Percentiles rank a stretch among this genome's conserved stretches.
Evolutionary conservation across 2,329 filamentous ascomycete genomes (phyloP).

Genomic region (Alternaria sp.): DNA sequence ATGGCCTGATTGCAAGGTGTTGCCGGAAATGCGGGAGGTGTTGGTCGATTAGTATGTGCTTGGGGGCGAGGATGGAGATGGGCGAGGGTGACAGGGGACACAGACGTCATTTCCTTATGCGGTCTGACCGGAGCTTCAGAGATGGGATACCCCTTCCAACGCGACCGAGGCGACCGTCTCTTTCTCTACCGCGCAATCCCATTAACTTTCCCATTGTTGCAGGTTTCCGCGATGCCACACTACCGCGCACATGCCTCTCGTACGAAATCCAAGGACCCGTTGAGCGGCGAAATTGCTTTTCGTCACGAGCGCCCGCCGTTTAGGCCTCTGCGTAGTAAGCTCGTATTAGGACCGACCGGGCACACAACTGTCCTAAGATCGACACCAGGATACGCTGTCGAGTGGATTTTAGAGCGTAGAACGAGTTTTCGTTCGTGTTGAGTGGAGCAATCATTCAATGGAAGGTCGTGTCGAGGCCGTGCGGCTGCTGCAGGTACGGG

Average conservation of each 20-base stretch:
- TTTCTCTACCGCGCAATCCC: background rate
- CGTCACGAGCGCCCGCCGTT: background rate
- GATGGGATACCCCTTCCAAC: background rate
- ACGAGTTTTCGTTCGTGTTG: conserved; percentile 9
- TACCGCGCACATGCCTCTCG: background rate
- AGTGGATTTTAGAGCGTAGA: background rate
- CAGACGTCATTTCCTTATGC: conserved; percentile 2
- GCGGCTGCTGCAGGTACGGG: conserved; percentile 15
- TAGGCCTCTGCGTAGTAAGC: conserved; percentile 10
- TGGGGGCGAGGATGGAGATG: background rate
- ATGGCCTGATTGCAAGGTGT: background rate
- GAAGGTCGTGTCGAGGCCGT: background rate
- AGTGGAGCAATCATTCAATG: background rate
- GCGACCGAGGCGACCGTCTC: background rate
- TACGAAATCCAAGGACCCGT: background rate
- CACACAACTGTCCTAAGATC: conserved; percentile 3
- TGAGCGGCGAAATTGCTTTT: conserved; percentile 1
- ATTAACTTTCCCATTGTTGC: background rate
- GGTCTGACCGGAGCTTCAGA: background rate
- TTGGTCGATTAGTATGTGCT: background rate
- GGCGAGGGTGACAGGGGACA: background rate
- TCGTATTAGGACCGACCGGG: conserved; percentile 8
- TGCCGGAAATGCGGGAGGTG: background rate
- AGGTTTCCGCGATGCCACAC: conserved; percentile 1
- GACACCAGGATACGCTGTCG: background rate